phyloP scores from a whole-genome alignment of 2,329 filamentous ascomycete species.

The Phialemoniopsis sp. region DNA sequence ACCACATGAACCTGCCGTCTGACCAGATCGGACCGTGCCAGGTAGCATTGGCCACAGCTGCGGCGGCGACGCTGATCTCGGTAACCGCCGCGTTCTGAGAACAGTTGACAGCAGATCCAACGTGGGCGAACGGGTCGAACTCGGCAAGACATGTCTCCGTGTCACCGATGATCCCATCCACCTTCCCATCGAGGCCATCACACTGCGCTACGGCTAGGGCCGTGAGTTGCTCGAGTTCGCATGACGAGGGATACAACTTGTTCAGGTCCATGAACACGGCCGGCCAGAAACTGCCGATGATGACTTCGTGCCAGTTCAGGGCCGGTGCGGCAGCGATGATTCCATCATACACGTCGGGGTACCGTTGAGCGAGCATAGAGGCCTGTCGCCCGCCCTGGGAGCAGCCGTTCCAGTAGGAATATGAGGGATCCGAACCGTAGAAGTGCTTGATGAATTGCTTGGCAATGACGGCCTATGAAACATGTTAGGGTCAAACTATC shows the following conservation, averaged over 20 bases:
- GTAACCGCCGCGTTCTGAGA: not conserved
- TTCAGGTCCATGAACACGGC: conserved; percentile 17
- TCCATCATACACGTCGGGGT: conserved; percentile 46
- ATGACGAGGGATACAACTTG: conserved; percentile 12
- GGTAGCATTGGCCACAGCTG: conserved; percentile 5
- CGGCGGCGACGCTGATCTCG: conserved; percentile 4
- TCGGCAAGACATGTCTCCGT: conserved; percentile 25
- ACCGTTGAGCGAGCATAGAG: too few species aligned
- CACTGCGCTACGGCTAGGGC: conserved; percentile 34
- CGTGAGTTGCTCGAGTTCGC: too few species aligned
- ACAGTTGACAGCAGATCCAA: conserved; percentile 1
- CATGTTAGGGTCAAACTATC: too few species aligned
- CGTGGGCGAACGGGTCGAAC: conserved; percentile 8
- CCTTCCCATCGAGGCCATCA: conserved; percentile 32
- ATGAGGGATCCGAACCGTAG: conserved; percentile 29
- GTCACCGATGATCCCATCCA: conserved; percentile 32
- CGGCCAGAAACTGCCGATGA: conserved; percentile 5
- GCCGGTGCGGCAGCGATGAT: conserved; percentile 29
- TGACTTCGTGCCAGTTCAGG: conserved; percentile 20
- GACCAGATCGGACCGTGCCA: conserved; percentile 2
- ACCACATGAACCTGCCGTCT: not conserved
- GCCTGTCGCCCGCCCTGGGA: conserved; percentile 51
- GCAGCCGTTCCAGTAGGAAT: conserved; percentile 42
- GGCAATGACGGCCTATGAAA: conserved; percentile 31
- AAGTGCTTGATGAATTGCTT: conserved; percentile 31